A percentile compares a stretch with the other conserved stretches of the same genome.
Evolutionary conservation across 2,329 filamentous ascomycete species (phyloP).

Genomic region (Helotiales sp.): DNA sequence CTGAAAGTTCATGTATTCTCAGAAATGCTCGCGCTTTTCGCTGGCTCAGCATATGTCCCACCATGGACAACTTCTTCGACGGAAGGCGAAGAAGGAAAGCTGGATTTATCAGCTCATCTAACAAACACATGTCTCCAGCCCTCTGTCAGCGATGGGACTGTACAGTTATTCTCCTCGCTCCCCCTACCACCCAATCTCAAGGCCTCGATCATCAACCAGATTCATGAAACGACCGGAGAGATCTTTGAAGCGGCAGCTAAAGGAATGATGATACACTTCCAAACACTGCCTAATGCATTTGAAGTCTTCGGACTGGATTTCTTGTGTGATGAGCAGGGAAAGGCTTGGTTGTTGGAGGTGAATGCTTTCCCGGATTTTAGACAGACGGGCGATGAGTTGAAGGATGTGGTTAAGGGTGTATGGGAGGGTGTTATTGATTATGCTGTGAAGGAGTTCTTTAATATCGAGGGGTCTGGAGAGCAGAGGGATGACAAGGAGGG

Average conservation of each 20-base stretch:
- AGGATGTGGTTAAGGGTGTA: constrained; percentile 70
- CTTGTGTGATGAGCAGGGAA: constrained; percentile 66
- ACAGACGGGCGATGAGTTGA: constrained; percentile 80
- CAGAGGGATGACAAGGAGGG: constrained; percentile 29
- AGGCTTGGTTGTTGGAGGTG: constrained; percentile 79
- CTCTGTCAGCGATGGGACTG: constrained; percentile 58
- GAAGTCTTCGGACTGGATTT: constrained; percentile 94
- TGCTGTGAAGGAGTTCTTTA: constrained; percentile 71
- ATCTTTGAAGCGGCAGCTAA: constrained; percentile 84
- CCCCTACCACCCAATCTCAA: constrained; percentile 39
- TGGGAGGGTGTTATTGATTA: constrained; percentile 72
- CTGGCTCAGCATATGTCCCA: constrained; percentile 67
- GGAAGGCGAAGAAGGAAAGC: constrained; percentile 30
- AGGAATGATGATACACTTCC: constrained; percentile 87
- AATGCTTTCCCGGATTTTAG: constrained; percentile 97
- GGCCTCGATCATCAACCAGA: constrained; percentile 67
- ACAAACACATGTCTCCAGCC: constrained; percentile 95
- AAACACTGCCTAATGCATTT: constrained; percentile 83
- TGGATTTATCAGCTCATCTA: constrained; percentile 72
- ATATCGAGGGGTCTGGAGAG: constrained; percentile 19
- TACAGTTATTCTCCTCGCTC: constrained; percentile 75
- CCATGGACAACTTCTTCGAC: constrained; percentile 49
- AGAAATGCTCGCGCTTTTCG: constrained; percentile 92
- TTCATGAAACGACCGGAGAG: constrained; percentile 72
- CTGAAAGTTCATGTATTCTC: constrained; percentile 84